Percentiles rank a stretch among this genome's conserved stretches.
Conservation (phyloP, 441 rosid genomes). For the Eutrema salsugineum region DNA sequence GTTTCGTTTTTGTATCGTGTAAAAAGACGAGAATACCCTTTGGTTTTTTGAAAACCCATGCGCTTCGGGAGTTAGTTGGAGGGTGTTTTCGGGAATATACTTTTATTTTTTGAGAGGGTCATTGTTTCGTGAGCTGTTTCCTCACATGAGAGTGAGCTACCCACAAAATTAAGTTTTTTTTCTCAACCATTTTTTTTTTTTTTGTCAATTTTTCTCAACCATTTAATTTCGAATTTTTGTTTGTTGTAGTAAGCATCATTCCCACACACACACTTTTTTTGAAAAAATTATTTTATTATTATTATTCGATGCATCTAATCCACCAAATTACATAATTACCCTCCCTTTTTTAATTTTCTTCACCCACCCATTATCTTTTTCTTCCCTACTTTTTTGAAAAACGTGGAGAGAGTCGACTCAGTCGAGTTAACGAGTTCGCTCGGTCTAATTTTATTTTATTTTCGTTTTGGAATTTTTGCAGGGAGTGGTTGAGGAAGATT, state of each 20-base stretch:
- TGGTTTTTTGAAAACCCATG: neutral
- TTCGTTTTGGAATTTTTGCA: neutral
- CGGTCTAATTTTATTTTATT: neutral
- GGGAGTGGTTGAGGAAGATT: slow-evolving; percentile 60
- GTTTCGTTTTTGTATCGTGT: neutral
- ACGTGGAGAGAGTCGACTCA: slow-evolving; percentile 34
- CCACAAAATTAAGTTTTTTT: slow-evolving; percentile 34
- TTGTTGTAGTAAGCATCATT: neutral
- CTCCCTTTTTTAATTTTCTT: neutral
- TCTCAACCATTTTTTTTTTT: slow-evolving; percentile 21
- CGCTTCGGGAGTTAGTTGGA: neutral
- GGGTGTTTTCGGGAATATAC: slow-evolving; percentile 36
- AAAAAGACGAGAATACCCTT: slow-evolving; percentile 43
- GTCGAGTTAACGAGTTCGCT: neutral
- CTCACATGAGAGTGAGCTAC: slow-evolving; percentile 43
- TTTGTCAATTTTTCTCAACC: no score
- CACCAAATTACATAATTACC: slow-evolving; percentile 13
- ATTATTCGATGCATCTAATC: neutral
- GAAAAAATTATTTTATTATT: neutral
- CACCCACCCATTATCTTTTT: slow-evolving; percentile 1
- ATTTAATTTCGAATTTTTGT: neutral
- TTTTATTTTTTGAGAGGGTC: neutral
- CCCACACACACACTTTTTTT: neutral
- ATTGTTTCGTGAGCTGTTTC: slow-evolving; percentile 53
- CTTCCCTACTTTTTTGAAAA: neutral